Percentiles rank a stretch among this genome's conserved stretches.
phyloP scores from a whole-genome alignment of 106 monocot genomes.

The Vanilla planifolia region DNA sequence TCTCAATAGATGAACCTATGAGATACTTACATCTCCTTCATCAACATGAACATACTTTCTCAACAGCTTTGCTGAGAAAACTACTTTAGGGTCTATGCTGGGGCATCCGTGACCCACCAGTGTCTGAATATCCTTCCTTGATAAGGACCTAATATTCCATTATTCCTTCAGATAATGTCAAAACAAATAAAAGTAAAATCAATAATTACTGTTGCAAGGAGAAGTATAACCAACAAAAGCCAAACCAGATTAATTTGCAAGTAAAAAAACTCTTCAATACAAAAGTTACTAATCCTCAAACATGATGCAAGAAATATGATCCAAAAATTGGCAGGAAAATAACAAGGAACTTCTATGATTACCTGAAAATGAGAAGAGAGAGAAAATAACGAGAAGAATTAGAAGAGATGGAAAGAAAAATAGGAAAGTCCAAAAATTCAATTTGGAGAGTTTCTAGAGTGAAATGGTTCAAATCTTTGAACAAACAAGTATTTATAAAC shows the following conservation, averaged over 20 bases:
- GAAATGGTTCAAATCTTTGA: too few species aligned
- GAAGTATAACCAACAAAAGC: background rate
- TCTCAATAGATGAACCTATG: background rate
- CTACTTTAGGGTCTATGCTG: constrained; percentile 70
- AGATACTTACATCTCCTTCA: constrained; percentile 90
- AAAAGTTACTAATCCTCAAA: too few species aligned
- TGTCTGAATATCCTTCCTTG: constrained; percentile 77
- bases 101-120: constrained; percentile 94
- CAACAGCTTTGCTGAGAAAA: constrained; percentile 87
- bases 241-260: background rate
- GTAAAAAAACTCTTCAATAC: too few species aligned
- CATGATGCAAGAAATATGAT: too few species aligned
- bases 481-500: too few species aligned
- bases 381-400: too few species aligned
- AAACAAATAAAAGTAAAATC: background rate
- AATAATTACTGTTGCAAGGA: background rate
- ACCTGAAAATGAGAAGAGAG: too few species aligned
- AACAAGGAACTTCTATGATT: too few species aligned
- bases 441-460: too few species aligned
- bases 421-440: too few species aligned
- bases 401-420: too few species aligned
- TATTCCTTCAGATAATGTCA: background rate
- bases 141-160: constrained; percentile 53
- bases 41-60: constrained; percentile 89
- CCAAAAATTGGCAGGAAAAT: too few species aligned